Evolutionary conservation across 2,329 filamentous ascomycete species (phyloP).

Genomic region (Pseudogymnoascus sp.): DNA sequence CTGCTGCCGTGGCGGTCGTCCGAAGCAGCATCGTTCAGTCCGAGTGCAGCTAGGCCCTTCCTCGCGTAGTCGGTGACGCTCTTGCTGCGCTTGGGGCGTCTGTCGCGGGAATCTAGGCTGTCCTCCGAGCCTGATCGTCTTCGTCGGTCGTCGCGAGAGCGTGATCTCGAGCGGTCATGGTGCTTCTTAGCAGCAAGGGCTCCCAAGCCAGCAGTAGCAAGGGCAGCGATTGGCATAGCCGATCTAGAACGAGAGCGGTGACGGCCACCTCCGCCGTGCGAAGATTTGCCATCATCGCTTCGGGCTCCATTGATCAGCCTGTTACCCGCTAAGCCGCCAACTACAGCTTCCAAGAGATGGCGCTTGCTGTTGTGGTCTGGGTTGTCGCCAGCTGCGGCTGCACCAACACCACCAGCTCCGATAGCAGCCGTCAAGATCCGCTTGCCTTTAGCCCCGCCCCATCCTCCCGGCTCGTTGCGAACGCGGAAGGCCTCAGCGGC

Average conservation of each 20-base stretch:
- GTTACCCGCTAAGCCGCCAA: constrained; percentile 81
- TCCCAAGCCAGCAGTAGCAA: constrained; percentile 54
- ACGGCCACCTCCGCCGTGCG: constrained; percentile 24
- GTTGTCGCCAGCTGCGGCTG: constrained; percentile 58
- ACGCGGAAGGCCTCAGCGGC: constrained; percentile 88
- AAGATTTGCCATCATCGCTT: constrained; percentile 36
- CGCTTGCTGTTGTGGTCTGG: constrained; percentile 68
- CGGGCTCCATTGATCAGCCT: constrained; percentile 73
- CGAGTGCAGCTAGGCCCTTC: constrained; percentile 52
- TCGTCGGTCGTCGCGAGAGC: constrained; percentile 23
- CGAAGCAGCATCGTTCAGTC: constrained; percentile 41
- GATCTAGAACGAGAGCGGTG: constrained; percentile 63
- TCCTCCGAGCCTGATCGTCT: constrained; percentile 12
- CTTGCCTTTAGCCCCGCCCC: constrained; percentile 87
- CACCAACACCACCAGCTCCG: constrained; percentile 79
- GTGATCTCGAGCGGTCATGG: constrained; percentile 40
- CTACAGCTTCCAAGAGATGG: constrained; percentile 75
- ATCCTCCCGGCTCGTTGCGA: constrained; percentile 78
- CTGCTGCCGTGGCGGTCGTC: constrained; percentile 17
- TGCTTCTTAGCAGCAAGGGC: constrained; percentile 55
- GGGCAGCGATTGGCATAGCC: constrained; percentile 40
- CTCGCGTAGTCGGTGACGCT: constrained; percentile 57
- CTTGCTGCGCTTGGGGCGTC: constrained; percentile 42
- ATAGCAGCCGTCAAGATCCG: constrained; percentile 81
- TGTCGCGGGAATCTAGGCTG: constrained; percentile 25